Percentiles rank a stretch among this genome's conserved stretches.
phyloP scores from a whole-genome alignment of 805 yeast species.

The Limtongia smithiae region DNA sequence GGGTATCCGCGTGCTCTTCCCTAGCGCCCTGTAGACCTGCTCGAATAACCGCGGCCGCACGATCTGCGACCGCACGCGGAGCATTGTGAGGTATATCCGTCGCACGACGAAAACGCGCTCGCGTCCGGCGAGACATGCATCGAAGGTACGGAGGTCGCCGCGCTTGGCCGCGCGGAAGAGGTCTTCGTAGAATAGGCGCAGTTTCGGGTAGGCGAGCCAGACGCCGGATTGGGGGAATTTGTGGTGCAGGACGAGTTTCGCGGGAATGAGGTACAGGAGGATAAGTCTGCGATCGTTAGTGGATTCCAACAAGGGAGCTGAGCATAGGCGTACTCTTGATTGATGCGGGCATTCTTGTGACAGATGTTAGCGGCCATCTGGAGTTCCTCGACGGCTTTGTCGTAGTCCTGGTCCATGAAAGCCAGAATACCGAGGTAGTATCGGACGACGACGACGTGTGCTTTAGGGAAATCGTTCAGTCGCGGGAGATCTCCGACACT shows the following conservation, averaged over 20 bases:
- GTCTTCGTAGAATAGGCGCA: conserved; percentile 45
- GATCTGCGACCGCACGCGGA: conserved; percentile 46
- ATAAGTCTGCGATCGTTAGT: conserved; percentile 38
- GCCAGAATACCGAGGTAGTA: conserved; percentile 68
- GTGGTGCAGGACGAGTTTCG: conserved; percentile 50
- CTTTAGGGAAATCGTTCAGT: conserved; percentile 43
- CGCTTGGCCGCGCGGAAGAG: conserved; percentile 47
- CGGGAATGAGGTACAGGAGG: conserved; percentile 59
- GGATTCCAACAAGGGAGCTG: background rate
- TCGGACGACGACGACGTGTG: conserved; percentile 57
- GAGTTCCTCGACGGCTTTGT: conserved; percentile 50
- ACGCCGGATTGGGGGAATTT: conserved; percentile 45
- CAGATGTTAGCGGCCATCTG: conserved; percentile 47
- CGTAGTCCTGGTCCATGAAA: conserved; percentile 61
- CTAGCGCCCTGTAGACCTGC: conserved; percentile 36
- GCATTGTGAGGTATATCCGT: conserved; percentile 58
- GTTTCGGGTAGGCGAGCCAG: conserved; percentile 44
- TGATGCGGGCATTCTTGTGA: conserved; percentile 30
- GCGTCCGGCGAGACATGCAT: conserved; percentile 43
- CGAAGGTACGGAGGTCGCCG: conserved; percentile 59
- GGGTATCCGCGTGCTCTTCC: conserved; percentile 36
- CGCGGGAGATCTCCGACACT: conserved; percentile 48
- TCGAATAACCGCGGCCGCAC: conserved; percentile 53
- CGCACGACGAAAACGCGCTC: conserved; percentile 53
- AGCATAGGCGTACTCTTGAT: conserved; percentile 34